These are phyloP conservation scores for Mimosa pudica DNA, from an alignment of 306 rosid genomes.

Conservation along the genomic window DNA sequence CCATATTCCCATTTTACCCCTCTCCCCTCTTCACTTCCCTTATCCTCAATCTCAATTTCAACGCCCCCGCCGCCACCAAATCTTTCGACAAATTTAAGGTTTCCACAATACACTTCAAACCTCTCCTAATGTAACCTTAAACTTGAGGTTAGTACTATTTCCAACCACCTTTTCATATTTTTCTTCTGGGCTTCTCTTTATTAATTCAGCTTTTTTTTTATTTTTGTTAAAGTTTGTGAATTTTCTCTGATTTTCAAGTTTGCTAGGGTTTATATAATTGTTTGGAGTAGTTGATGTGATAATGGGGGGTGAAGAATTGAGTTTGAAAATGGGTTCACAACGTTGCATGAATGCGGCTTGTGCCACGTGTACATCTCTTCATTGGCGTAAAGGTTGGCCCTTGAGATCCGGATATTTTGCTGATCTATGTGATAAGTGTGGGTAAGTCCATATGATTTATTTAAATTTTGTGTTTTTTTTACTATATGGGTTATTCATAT, in stretches of 20 bases:
- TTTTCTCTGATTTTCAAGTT: constrained; percentile 26
- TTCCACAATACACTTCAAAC: constrained; percentile 11
- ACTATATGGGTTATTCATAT: constrained; percentile 9
- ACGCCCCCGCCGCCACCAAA: constrained; percentile 10
- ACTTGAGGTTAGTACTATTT: constrained; percentile 14
- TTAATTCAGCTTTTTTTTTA: neutral
- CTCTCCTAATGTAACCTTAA: neutral
- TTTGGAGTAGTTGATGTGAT: constrained; percentile 26
- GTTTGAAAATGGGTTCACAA: constrained; percentile 67
- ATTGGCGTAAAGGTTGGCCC: constrained; percentile 93
- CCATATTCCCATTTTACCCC: constrained; percentile 17
- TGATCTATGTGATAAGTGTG: constrained; percentile 89
- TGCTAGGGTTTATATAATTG: constrained; percentile 49
- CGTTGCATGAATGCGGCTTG: constrained; percentile 80
- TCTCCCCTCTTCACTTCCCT: no score
- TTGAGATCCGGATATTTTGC: constrained; percentile 94
- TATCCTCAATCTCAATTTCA: constrained; percentile 12
- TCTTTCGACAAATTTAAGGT: neutral
- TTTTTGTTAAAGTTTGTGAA: constrained; percentile 8
- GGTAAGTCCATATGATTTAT: constrained; percentile 48
- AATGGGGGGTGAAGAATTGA: constrained; percentile 43
- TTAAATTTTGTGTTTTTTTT: constrained; percentile 19
- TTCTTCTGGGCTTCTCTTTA: no score
- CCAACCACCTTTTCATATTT: no score
- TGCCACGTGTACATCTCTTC: constrained; percentile 58